Percentiles rank a stretch among this genome's conserved stretches.
These are phyloP conservation scores for Papiliotrema fonsecae DNA, from an alignment of 1,284 basidiomycete species.

Conservation along the genomic window DNA sequence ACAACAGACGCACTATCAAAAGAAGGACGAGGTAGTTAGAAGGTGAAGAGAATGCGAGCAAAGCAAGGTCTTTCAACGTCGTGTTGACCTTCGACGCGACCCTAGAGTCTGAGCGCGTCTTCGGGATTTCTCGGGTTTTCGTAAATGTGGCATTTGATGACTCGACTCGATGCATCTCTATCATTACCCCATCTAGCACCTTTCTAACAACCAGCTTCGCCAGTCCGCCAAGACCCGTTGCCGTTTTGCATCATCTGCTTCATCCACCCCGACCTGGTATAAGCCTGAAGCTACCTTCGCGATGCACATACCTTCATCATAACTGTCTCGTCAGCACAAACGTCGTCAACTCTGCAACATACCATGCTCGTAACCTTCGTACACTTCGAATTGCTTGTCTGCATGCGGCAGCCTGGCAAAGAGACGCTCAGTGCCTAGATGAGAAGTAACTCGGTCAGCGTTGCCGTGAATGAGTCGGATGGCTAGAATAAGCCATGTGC, in stretches of 20 bases:
- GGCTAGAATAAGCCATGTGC: slow-evolving; percentile 24
- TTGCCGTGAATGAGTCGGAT: slow-evolving; percentile 51
- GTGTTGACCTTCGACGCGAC: not conserved
- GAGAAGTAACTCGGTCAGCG: slow-evolving; percentile 50
- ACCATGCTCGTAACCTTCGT: slow-evolving; percentile 53
- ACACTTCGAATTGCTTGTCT: slow-evolving; percentile 50
- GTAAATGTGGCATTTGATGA: not conserved
- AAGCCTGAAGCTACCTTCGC: not conserved
- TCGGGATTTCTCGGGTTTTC: not conserved
- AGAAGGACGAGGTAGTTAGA: too few relatives aligned
- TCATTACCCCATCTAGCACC: slow-evolving; percentile 15
- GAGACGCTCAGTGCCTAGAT: slow-evolving; percentile 46
- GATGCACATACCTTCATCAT: slow-evolving; percentile 35
- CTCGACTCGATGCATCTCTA: not conserved
- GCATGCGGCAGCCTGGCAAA: slow-evolving; percentile 44
- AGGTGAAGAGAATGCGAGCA: too few relatives aligned
- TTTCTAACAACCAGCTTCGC: slow-evolving; percentile 43
- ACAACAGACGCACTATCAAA: too few relatives aligned
- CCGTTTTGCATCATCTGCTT: slow-evolving; percentile 45
- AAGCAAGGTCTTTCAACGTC: not conserved
- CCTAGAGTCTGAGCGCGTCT: not conserved
- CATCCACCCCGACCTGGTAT: slow-evolving; percentile 43
- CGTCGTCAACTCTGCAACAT: slow-evolving; percentile 9
- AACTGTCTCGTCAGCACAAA: slow-evolving; percentile 21
- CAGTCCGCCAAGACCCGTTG: slow-evolving; percentile 47